Evolutionary conservation across 2,329 filamentous ascomycete species (phyloP), one percentile per base, ranked within the genome.

Genomic region (Fusarium staphyleae): DNA sequence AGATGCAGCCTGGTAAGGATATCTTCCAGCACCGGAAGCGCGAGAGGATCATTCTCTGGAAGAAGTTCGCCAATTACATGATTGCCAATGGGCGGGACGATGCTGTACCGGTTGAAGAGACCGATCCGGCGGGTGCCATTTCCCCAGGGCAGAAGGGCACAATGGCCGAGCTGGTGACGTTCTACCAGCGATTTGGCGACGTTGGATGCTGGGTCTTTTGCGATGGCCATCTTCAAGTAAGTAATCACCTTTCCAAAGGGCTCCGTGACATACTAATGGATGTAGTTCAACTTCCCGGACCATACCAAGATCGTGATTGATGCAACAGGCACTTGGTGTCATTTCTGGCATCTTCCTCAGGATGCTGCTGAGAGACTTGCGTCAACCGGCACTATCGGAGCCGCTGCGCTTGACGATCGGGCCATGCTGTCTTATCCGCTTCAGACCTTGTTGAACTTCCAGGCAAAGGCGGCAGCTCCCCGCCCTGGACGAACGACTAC

Each of bases 221-320:
- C 49, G 89, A 93, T 69, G 90, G 90, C 3, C 89, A 90, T 66
- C 81, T 93, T 62, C 89, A 90, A 78, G 86, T 87, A 77, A 62
- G 70, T 51, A 15, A 16, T 11, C 16, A 16, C 12, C 5, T 36
- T 4, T 10, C 11, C 18, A 4, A 9, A 41, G 5, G 24, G 12
- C 7, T 8, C 18, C 1, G 24, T 11, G 22, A 15, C 11, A 34
- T 52, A 48, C 68, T 72, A 61, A 72, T 62, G 52, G 19, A 30
- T 16, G n/a, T 50, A 91, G 83, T 90, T 93, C 74, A 93, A 95
- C 75, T 95, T 95, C 72, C 90, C 90, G 3, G 90, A 95, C 64
- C 90, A 95, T 71, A 93, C 90, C 53, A 95, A 95, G 74, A 83
- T 95, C 48, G 87, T 93, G 11, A 76, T 95, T 19, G 90, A 91